phyloP scores from a whole-genome alignment of 441 rosid genomes.

The Kokia cookei region DNA sequence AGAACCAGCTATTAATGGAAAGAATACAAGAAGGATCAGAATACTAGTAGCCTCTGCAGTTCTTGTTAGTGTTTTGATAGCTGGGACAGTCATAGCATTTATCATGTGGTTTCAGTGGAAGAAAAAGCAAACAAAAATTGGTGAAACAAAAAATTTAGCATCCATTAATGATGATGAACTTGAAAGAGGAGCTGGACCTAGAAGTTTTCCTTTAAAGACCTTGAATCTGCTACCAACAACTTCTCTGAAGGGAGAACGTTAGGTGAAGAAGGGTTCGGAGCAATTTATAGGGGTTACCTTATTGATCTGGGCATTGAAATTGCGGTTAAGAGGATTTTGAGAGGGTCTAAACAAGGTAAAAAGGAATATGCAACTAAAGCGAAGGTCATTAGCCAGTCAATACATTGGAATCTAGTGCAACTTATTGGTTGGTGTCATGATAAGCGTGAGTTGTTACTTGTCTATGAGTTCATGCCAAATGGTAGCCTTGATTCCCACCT shows the following conservation, averaged over 20 bases:
- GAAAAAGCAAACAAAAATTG: background rate
- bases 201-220: constrained; percentile 38
- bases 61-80: background rate
- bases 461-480: constrained; percentile 46
- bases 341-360: constrained; percentile 12
- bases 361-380: constrained; percentile 33
- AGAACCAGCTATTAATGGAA: background rate
- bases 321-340: background rate
- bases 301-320: background rate
- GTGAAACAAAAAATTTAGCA: constrained; percentile 9
- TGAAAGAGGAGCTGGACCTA: constrained; percentile 48
- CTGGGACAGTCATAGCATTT: background rate
- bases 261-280: constrained; percentile 55
- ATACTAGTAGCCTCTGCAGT: background rate
- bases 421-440: constrained; percentile 52
- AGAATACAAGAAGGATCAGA: background rate
- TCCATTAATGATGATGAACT: constrained; percentile 32
- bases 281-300: constrained; percentile 35
- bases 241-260: background rate
- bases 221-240: constrained; percentile 20
- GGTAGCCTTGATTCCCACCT: constrained; percentile 39
- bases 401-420: constrained; percentile 43
- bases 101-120: constrained; percentile 5
- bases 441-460: constrained; percentile 27
- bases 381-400: constrained; percentile 33